Percentiles rank a stretch among this genome's conserved stretches.
Evolutionary conservation across 2,329 filamentous ascomycete genomes (phyloP).

Genomic region (Macrophomina phaseolina): DNA sequence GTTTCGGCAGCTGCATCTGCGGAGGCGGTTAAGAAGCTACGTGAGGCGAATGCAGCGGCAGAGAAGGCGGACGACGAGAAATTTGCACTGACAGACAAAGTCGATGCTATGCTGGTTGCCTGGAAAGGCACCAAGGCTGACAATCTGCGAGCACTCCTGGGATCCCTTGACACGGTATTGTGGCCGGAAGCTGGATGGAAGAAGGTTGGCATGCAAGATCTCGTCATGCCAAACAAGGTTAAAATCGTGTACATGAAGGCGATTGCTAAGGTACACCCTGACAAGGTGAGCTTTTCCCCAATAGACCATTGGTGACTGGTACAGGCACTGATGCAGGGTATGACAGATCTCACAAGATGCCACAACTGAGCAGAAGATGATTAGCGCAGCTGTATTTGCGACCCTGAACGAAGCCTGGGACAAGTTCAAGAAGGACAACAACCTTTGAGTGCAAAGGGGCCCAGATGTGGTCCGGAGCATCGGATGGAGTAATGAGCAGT

Average conservation of each 20-base stretch:
- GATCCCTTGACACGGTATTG: conserved; percentile 84
- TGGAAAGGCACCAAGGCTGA: conserved; percentile 95
- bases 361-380: conserved; percentile 72
- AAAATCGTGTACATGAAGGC: conserved; percentile 99
- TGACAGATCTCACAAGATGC: conserved; percentile 64
- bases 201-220: conserved; percentile 90
- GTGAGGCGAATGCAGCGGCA: conserved; percentile 83
- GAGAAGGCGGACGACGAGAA: conserved; percentile 91
- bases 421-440: conserved; percentile 69
- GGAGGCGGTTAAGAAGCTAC: conserved; percentile 81
- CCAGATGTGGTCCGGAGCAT: background rate
- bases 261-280: conserved; percentile 96
- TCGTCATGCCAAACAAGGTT: conserved; percentile 91
- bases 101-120: conserved; percentile 76
- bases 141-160: conserved; percentile 85
- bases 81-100: conserved; percentile 83
- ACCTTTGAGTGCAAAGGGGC: conserved; percentile 45
- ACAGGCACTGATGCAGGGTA: conserved; percentile 31
- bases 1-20: conserved; percentile 49
- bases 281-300: conserved; percentile 75
- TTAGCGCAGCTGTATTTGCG: conserved; percentile 68
- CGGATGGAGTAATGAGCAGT: background rate
- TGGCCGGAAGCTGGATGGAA: conserved; percentile 97
- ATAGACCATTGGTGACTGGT: background rate
- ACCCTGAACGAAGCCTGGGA: conserved; percentile 72